phyloP scores from a whole-genome alignment of 306 rosid species.

The Argentina anserina region DNA sequence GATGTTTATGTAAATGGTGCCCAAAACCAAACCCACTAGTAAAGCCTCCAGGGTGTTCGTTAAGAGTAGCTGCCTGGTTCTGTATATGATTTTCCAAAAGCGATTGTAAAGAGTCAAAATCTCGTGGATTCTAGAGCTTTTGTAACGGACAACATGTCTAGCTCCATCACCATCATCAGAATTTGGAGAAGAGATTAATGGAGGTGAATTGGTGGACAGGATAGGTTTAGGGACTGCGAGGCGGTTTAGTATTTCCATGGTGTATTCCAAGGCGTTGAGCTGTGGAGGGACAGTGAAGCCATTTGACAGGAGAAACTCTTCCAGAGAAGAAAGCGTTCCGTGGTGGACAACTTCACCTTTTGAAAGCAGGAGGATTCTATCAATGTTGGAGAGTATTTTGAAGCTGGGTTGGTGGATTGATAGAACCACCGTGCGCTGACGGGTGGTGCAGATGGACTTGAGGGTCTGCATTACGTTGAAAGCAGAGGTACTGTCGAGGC shows the following conservation, averaged over 20 bases:
- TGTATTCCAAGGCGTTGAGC: constrained; percentile 78
- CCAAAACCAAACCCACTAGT: constrained; percentile 78
- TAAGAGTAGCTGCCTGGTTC: constrained; percentile 71
- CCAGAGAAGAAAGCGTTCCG: constrained; percentile 60
- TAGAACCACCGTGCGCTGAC: constrained; percentile 62
- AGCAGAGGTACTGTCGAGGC: constrained; percentile 79
- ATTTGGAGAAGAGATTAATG: constrained; percentile 1
- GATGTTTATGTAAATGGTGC: constrained; percentile 85
- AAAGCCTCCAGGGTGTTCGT: constrained; percentile 83
- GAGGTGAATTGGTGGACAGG: constrained; percentile 17
- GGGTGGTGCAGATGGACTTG: constrained; percentile 54
- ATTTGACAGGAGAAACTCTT: constrained; percentile 42
- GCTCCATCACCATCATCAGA: constrained; percentile 4
- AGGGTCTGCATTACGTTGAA: constrained; percentile 76
- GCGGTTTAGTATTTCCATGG: constrained; percentile 70
- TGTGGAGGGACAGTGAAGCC: constrained; percentile 83
- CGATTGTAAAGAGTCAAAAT: constrained; percentile 51
- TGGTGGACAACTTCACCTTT: constrained; percentile 75
- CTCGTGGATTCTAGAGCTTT: constrained; percentile 67
- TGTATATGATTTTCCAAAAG: constrained; percentile 77
- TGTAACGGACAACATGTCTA: constrained; percentile 38
- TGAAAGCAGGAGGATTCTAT: constrained; percentile 54
- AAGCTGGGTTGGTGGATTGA: constrained; percentile 93
- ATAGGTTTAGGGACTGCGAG: constrained; percentile 32
- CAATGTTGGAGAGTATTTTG: constrained; percentile 71